Evolutionary conservation across 2,329 filamentous ascomycete genomes (phyloP).

Genomic region (Colletotrichum shisoi): DNA sequence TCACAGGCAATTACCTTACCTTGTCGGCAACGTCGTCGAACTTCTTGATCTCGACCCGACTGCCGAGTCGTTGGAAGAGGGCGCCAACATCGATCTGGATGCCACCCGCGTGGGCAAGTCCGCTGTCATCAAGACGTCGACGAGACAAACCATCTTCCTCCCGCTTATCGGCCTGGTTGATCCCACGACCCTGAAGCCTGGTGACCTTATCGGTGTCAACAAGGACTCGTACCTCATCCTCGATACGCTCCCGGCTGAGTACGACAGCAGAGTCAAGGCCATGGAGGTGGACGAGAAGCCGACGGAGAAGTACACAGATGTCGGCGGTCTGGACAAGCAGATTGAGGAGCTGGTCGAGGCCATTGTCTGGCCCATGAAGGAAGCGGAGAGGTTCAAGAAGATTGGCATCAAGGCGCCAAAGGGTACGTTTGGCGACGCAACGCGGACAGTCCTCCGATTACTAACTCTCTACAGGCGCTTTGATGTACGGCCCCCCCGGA

Average conservation of each 20-base stretch:
- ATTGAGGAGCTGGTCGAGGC: conserved; percentile 98
- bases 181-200: conserved; percentile 92
- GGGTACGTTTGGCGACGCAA: conserved; percentile 64
- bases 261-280: conserved; percentile 97
- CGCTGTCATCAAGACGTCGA: conserved; percentile 99
- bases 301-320: conserved; percentile 98
- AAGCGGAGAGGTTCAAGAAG: conserved; percentile 98
- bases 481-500: conserved; percentile 96
- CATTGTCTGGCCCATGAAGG: conserved; percentile 99
- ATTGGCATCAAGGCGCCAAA: conserved; percentile 99
- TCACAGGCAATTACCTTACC: conserved; percentile 91
- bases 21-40: conserved; percentile 98
- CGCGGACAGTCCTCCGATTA: too few relatives aligned
- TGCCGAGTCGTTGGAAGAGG: conserved; percentile 94
- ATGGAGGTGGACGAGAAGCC: conserved; percentile 99
- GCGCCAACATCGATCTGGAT: conserved; percentile 97
- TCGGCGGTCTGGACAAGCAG: conserved; percentile 97
- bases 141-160: conserved; percentile 96
- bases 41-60: conserved; percentile 95
- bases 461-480: conserved; percentile 69
- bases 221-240: conserved; percentile 98
- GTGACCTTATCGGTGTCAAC: conserved; percentile 96
- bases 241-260: conserved; percentile 95
- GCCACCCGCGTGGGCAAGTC: conserved; percentile 97
- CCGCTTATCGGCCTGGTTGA: conserved; percentile 97